phyloP scores from a whole-genome alignment of 331 rosid genomes.

The Stylosanthes scabra region DNA sequence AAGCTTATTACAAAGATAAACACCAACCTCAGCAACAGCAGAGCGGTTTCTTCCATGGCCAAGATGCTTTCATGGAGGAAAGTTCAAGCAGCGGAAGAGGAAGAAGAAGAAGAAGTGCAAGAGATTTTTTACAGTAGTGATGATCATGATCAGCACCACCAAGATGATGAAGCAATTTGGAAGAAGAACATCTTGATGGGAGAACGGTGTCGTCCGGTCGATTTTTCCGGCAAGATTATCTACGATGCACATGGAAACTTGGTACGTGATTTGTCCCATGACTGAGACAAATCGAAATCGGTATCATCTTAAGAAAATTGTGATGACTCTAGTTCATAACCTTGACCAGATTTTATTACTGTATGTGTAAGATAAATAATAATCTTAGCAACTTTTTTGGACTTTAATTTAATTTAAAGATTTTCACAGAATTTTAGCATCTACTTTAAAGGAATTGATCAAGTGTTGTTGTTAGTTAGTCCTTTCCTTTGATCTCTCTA shows the following conservation, averaged over 20 bases:
- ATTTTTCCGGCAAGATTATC: conserved; percentile 55
- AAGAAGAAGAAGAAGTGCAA: conserved; percentile 26
- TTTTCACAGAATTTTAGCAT: background rate
- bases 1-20: conserved; percentile 49
- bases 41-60: conserved; percentile 60
- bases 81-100: conserved; percentile 39
- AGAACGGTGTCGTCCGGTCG: conserved; percentile 71
- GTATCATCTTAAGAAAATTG: background rate
- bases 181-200: conserved; percentile 78
- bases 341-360: background rate
- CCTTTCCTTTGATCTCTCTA: background rate
- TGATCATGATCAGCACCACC: background rate
- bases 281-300: background rate
- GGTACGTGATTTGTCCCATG: background rate
- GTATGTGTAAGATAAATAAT: background rate
- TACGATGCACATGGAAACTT: conserved; percentile 52
- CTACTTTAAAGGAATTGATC: background rate
- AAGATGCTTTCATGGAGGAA: conserved; percentile 69
- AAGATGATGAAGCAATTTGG: conserved; percentile 63
- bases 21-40: conserved; percentile 44
- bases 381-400: background rate
- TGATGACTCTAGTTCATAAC: background rate
- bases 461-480: background rate
- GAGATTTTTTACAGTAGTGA: background rate
- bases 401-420: too few relatives aligned